Base-by-base conservation (phyloP, 2,329 filamentous ascomycete species). In the Fusarium sp. region DNA sequence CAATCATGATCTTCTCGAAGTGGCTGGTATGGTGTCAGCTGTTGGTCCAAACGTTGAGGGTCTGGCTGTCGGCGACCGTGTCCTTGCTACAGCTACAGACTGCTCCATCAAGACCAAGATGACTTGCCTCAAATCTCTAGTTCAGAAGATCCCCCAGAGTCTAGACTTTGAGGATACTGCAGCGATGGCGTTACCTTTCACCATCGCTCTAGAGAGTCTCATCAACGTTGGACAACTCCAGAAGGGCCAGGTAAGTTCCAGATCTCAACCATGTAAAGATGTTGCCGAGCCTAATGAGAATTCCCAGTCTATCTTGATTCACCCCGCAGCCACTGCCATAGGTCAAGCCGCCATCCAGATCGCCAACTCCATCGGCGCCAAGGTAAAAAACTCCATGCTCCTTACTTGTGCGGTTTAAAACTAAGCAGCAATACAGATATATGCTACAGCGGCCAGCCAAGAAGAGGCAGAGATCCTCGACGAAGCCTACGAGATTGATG, bases 401-500 rank as follows among this genome's bases (percentile, higher is more conserved):
- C 22, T 5, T 47, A 27, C 8, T 47, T 27, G 14, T 9, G 22
- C 3, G 8, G 5, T 10, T 13, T 18, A 52, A 52, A n/a, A n/a
- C 47, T 52, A 52, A 52, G 25, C 16, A 6, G 29, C 18, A 13
- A 4, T 9, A 52, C 59, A 56, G 52, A 25, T 68, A 11, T 68
- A 65, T 45, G 42, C 27, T 18, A 68, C 65, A 6, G 52, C 64
- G 14, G 22, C 45, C 7, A 56, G 27, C 20, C 6, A 56, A 31
- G 45, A 47, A 38, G 60, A 65, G 25, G 50, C 50, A 33, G 60
- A 65, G 38, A 25, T 63, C 11, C 56, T 57, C 52, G 33, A 58
- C 20, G 31, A 59, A n/a, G 47, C 56, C n/a, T 58, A 42, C 42
- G 52, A 38, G 11, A 64, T 68, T 36, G 35, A 36, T 36, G 6